Conservation (phyloP, 345 rosid genomes). For the Clarkia xantiana region DNA sequence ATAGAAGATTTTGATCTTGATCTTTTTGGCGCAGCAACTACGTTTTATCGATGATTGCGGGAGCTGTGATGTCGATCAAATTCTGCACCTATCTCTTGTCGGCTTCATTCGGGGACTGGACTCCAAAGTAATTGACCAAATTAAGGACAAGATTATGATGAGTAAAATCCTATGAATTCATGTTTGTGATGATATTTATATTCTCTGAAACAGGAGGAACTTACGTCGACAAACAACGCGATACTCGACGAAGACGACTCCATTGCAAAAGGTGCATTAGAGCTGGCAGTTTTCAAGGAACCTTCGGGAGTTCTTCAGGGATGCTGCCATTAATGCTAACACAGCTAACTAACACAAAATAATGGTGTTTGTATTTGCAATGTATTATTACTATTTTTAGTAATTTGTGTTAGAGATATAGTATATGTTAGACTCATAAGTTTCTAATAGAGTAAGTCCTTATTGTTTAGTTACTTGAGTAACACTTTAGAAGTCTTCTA, state of each 20-base stretch:
- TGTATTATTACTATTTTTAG: too few species aligned
- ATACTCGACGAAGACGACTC: slow-evolving; percentile 17
- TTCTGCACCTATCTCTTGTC: slow-evolving; percentile 17
- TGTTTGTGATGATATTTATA: not conserved
- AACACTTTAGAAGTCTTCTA: too few species aligned
- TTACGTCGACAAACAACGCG: not conserved
- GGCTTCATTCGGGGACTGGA: slow-evolving; percentile 19
- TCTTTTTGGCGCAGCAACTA: slow-evolving; percentile 12
- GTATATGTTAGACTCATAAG: too few species aligned
- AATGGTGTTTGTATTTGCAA: too few species aligned
- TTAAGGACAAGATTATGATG: not conserved
- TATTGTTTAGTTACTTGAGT: too few species aligned
- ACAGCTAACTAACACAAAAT: not conserved
- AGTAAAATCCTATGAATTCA: not conserved
- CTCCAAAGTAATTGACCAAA: slow-evolving; percentile 11
- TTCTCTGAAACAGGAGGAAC: slow-evolving; percentile 6
- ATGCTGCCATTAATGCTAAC: not conserved
- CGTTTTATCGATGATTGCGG: slow-evolving; percentile 8
- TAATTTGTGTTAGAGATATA: too few species aligned
- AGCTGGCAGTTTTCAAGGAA: slow-evolving; percentile 9
- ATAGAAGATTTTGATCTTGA: not conserved
- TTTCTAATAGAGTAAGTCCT: too few species aligned
- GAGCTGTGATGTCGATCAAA: slow-evolving; percentile 6
- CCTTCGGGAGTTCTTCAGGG: not conserved
- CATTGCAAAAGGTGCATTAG: slow-evolving; percentile 17